Conservation (phyloP, 441 rosid genomes). For the Hura crepitans region DNA sequence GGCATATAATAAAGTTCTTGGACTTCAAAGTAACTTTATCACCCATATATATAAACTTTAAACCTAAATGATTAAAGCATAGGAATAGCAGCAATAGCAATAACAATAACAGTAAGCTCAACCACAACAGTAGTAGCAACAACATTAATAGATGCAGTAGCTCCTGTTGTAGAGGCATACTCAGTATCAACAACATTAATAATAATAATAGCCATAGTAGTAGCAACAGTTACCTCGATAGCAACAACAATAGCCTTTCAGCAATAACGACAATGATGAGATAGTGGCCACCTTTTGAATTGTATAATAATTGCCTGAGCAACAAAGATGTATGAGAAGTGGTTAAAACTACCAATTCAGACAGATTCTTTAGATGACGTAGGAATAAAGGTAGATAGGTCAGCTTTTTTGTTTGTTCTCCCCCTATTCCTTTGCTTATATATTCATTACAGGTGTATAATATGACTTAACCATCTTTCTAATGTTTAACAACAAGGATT, state of each 20-base stretch:
- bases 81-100: conserved; percentile 63
- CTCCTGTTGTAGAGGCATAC: conserved; percentile 47
- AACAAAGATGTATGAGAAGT: conserved; percentile 75
- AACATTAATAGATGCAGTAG: conserved; percentile 65
- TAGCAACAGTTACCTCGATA: conserved; percentile 45
- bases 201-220: conserved; percentile 38
- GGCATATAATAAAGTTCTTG: not conserved
- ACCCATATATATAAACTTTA: conserved; percentile 28
- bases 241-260: conserved; percentile 42
- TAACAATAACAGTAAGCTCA: conserved; percentile 58
- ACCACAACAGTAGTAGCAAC: conserved; percentile 59
- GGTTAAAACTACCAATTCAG: conserved; percentile 63
- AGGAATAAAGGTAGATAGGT: conserved; percentile 59
- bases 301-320: conserved; percentile 65
- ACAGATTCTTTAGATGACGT: conserved; percentile 77
- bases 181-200: conserved; percentile 40
- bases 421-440: not conserved
- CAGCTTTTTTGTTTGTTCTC: not conserved
- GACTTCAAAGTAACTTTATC: not conserved
- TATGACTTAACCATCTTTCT: conserved; percentile 10
- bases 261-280: conserved; percentile 61
- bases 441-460: not conserved
- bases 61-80: conserved; percentile 78
- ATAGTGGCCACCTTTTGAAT: conserved; percentile 61
- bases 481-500: conserved; percentile 49